phyloP scores from a whole-genome alignment of 1,139 yeast species.

The Lodderomyces metapsilosis region DNA sequence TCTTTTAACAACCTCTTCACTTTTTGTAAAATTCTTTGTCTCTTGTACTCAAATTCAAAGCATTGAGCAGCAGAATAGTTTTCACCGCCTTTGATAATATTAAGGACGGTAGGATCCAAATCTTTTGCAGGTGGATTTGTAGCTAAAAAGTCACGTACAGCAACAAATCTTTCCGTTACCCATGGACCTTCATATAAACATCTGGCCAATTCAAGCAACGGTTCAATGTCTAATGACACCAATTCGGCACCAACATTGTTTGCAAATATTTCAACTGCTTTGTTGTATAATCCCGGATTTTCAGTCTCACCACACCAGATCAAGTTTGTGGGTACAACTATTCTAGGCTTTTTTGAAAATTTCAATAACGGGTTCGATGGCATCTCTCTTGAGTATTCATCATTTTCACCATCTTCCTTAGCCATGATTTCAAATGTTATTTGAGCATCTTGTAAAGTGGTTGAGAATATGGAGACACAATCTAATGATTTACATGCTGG shows the following conservation, averaged over 20 bases:
- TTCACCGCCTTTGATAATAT: slow-evolving; percentile 76
- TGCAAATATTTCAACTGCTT: slow-evolving; percentile 59
- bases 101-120: slow-evolving; percentile 80
- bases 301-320: slow-evolving; percentile 80
- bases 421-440: slow-evolving; percentile 68
- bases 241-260: slow-evolving; percentile 54
- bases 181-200: slow-evolving; percentile 97
- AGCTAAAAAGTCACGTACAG: slow-evolving; percentile 70
- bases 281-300: slow-evolving; percentile 65
- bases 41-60: slow-evolving; percentile 79
- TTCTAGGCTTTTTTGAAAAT: slow-evolving; percentile 57
- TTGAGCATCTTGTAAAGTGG: slow-evolving; percentile 82
- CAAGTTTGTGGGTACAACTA: slow-evolving; percentile 73
- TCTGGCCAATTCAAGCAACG: slow-evolving; percentile 77
- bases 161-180: slow-evolving; percentile 94
- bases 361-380: slow-evolving; percentile 64
- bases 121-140: slow-evolving; percentile 68
- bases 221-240: slow-evolving; percentile 64
- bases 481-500: slow-evolving; percentile 97
- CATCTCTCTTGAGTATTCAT: slow-evolving; percentile 75
- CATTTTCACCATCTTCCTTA: slow-evolving; percentile 63
- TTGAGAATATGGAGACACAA: slow-evolving; percentile 82
- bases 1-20: slow-evolving; percentile 54
- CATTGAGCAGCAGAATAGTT: slow-evolving; percentile 77
- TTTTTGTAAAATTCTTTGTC: slow-evolving; percentile 70